phyloP scores from a whole-genome alignment of 768 basidiomycete species.

The Tylopilus sp. region DNA sequence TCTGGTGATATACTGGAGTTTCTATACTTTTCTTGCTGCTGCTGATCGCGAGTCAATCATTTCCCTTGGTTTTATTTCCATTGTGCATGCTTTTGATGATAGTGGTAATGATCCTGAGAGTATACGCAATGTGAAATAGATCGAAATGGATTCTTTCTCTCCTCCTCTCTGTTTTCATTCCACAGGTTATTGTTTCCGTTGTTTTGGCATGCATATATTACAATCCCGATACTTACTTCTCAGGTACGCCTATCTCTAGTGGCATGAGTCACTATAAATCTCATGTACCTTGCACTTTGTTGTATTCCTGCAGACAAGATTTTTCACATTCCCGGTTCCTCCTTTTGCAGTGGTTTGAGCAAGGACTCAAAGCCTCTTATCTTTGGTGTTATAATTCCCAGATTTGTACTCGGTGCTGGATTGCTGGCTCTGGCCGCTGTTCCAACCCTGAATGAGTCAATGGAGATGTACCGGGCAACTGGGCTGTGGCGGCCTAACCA shows the following conservation, averaged over 20 bases:
- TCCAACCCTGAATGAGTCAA: neutral
- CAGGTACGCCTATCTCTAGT: neutral
- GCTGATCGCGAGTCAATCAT: neutral
- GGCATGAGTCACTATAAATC: neutral
- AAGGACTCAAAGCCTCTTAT: neutral
- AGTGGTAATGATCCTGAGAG: constrained; percentile 1
- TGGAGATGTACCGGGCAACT: neutral
- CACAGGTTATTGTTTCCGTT: neutral
- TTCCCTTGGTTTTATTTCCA: neutral
- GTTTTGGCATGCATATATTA: neutral
- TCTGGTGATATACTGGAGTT: neutral
- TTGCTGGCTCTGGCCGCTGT: neutral
- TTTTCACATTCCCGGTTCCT: neutral
- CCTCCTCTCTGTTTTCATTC: constrained; percentile 3
- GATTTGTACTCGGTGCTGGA: neutral
- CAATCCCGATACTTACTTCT: neutral
- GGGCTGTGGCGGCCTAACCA: neutral
- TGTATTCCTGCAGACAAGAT: neutral
- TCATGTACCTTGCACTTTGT: neutral
- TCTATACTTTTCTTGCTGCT: neutral
- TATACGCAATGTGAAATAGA: constrained; percentile 2
- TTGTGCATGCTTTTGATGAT: neutral
- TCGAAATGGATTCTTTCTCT: neutral
- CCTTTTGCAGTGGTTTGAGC: neutral
- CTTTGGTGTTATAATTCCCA: neutral